phyloP scores from a whole-genome alignment of 2,329 filamentous ascomycete genomes.

The Aspergillus fischeri region DNA sequence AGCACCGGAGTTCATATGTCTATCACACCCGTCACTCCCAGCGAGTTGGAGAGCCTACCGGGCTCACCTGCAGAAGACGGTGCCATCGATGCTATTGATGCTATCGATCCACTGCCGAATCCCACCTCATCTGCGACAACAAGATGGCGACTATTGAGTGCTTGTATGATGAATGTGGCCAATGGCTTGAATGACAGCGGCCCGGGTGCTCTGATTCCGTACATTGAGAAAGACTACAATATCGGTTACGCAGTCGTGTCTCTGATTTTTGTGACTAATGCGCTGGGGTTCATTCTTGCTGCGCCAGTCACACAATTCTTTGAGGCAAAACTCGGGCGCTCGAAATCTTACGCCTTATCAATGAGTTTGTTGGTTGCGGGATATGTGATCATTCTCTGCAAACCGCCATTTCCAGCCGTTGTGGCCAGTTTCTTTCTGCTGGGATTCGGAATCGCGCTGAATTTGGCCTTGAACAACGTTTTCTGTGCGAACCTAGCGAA shows the following conservation, averaged over 20 bases:
- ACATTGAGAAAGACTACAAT: constrained; percentile 70
- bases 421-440: constrained; percentile 67
- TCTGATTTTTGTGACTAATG: constrained; percentile 75
- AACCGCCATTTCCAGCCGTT: constrained; percentile 66
- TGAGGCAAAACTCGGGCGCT: constrained; percentile 60
- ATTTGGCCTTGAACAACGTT: constrained; percentile 54
- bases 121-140: constrained; percentile 42
- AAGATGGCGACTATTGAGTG: constrained; percentile 61
- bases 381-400: constrained; percentile 62
- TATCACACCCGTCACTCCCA: constrained; percentile 10
- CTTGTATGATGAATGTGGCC: constrained; percentile 62
- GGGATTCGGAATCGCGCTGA: constrained; percentile 50
- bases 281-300: constrained; percentile 69
- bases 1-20: constrained; percentile 7
- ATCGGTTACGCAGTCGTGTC: constrained; percentile 78
- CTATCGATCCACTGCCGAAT: constrained; percentile 22
- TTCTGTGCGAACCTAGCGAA: constrained; percentile 53
- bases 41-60: constrained; percentile 24
- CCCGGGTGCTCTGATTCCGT: constrained; percentile 74
- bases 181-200: constrained; percentile 72
- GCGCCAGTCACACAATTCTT: constrained; percentile 66
- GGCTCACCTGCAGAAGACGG: constrained; percentile 11
- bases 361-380: constrained; percentile 57
- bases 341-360: constrained; percentile 57
- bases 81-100: constrained; percentile 18